Conservation (phyloP, 352 stramenopile species). For the Pilasporangium apinafurcum region DNA sequence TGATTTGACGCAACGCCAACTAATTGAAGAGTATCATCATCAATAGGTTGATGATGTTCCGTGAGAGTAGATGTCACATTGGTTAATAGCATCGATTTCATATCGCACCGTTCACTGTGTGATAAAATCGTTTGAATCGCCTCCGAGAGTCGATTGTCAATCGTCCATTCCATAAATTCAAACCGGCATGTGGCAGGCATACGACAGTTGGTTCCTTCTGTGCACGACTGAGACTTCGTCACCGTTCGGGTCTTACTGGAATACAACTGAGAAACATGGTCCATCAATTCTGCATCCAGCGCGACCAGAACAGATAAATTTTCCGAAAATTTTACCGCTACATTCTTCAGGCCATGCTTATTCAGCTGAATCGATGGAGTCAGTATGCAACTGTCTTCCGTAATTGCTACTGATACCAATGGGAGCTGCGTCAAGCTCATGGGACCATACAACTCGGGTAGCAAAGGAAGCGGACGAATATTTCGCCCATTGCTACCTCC, state of each 20-base stretch:
- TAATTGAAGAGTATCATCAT: slow-evolving; percentile 1
- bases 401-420: slow-evolving; percentile 35
- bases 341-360: slow-evolving; percentile 47
- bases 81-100: slow-evolving; percentile 58
- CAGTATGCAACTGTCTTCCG: slow-evolving; percentile 39
- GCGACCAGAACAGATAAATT: slow-evolving; percentile 74
- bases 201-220: slow-evolving; percentile 66
- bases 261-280: slow-evolving; percentile 73
- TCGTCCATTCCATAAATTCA: slow-evolving; percentile 80
- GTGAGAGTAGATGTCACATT: slow-evolving; percentile 37
- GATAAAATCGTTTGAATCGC: slow-evolving; percentile 55
- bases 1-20: slow-evolving; percentile 1
- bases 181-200: slow-evolving; percentile 65
- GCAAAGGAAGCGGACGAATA: slow-evolving; percentile 38
- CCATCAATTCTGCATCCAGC: slow-evolving; percentile 67
- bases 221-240: slow-evolving; percentile 60
- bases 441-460: slow-evolving; percentile 33
- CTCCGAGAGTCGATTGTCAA: slow-evolving; percentile 62
- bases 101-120: slow-evolving; percentile 66
- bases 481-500: slow-evolving; percentile 28
- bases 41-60: slow-evolving; percentile 17
- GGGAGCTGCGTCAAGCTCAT: slow-evolving; percentile 48
- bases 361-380: slow-evolving; percentile 58
- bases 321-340: slow-evolving; percentile 79
- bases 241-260: slow-evolving; percentile 64